Percentiles rank a stretch among this genome's conserved stretches.
These are phyloP conservation scores for Verticillium tricorpus DNA, from an alignment of 2,329 filamentous ascomycete genomes.

Conservation along the genomic window DNA sequence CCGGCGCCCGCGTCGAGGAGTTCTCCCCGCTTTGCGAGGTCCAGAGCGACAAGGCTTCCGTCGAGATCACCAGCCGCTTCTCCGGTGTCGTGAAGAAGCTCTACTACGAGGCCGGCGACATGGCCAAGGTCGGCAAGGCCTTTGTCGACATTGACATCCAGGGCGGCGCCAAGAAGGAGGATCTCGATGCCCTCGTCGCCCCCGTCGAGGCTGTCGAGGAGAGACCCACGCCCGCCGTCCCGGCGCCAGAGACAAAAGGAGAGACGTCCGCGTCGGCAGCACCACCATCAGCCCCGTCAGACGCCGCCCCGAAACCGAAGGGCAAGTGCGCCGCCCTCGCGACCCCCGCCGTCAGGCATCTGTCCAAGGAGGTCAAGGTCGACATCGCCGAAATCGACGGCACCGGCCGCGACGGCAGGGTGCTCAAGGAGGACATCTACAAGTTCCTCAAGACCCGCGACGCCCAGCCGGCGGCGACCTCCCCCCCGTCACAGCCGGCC, in stretches of 20 bases:
- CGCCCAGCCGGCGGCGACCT: slow-evolving; percentile 8
- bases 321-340: slow-evolving; percentile 72
- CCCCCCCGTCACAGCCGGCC: not conserved
- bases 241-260: slow-evolving; percentile 10
- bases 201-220: slow-evolving; percentile 3
- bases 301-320: slow-evolving; percentile 27
- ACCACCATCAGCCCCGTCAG: slow-evolving; percentile 1
- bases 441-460: slow-evolving; percentile 58
- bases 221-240: slow-evolving; percentile 18
- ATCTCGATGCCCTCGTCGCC: slow-evolving; percentile 32
- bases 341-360: slow-evolving; percentile 86
- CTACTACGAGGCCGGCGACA: slow-evolving; percentile 92
- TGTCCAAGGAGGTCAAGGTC: slow-evolving; percentile 74
- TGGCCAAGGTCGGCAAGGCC: slow-evolving; percentile 91
- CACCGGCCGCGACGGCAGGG: slow-evolving; percentile 85
- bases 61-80: slow-evolving; percentile 93
- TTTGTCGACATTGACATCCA: slow-evolving; percentile 94
- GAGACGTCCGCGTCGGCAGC: not conserved
- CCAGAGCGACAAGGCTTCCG: slow-evolving; percentile 90
- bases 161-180: slow-evolving; percentile 64
- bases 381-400: slow-evolving; percentile 76
- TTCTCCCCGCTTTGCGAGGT: slow-evolving; percentile 98
- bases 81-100: slow-evolving; percentile 94
- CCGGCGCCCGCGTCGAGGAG: slow-evolving; percentile 91
- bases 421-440: slow-evolving; percentile 88